Conservation (phyloP, 805 yeast genomes). For the Candida corydali region DNA sequence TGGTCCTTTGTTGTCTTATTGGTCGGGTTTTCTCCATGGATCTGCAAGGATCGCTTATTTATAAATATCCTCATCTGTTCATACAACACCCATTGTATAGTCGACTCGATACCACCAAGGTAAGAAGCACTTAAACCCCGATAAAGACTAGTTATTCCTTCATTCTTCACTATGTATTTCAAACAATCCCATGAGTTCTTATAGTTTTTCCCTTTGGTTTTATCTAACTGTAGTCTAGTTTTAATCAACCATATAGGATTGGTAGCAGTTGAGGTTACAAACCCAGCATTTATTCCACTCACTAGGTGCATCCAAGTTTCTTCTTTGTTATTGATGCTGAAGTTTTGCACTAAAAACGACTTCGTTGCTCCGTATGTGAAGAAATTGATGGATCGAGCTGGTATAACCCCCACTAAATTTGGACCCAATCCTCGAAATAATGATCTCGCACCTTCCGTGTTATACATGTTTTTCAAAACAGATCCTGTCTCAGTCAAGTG, state of each 20-base stretch:
- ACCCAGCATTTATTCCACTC: conserved; percentile 89
- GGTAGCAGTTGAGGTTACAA: conserved; percentile 92
- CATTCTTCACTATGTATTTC: conserved; percentile 60
- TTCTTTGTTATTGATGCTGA: conserved; percentile 51
- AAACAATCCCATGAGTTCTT: conserved; percentile 85
- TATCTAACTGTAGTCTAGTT: conserved; percentile 90
- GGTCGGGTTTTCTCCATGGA: conserved; percentile 24
- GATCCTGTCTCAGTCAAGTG: conserved; percentile 82
- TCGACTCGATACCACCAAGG: conserved; percentile 87
- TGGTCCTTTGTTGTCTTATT: conserved; percentile 51
- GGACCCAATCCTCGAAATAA: conserved; percentile 95
- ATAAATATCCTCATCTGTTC: conserved; percentile 87
- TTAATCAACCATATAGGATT: conserved; percentile 97
- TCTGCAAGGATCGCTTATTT: conserved; percentile 41
- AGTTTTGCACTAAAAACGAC: conserved; percentile 58
- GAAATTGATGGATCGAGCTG: conserved; percentile 95
- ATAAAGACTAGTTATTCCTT: conserved; percentile 79
- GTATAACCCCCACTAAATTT: conserved; percentile 93
- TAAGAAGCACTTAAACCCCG: conserved; percentile 93
- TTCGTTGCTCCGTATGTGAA: conserved; percentile 96
- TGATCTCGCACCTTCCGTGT: conserved; percentile 77
- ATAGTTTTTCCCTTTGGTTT: conserved; percentile 61
- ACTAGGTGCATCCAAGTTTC: conserved; percentile 79
- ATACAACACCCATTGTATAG: conserved; percentile 93
- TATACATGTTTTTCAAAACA: conserved; percentile 66